Evolutionary conservation across 495 filamentous ascomycete species (phyloP), one percentile per base, ranked within the genome.

Genomic region (Podospora comata): DNA sequence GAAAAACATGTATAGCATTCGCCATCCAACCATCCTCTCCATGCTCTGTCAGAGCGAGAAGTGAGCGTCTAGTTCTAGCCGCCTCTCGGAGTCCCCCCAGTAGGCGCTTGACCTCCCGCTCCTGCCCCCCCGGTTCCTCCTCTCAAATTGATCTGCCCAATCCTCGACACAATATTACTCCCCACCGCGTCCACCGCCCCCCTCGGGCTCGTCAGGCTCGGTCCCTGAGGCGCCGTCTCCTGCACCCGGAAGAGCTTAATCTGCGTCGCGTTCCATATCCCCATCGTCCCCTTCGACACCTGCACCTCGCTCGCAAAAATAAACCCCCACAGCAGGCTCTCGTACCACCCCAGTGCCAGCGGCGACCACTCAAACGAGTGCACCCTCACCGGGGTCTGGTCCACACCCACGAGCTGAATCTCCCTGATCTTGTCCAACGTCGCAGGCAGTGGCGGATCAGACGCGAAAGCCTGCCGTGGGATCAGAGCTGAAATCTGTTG

Each of bases 311-410:
- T 88, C 32, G 89, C 86, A 79, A 97, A 99, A 70, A 97, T 88
- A 78, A 97, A 93, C n/a, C 92, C 88, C 95, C 95, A 99, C 6
- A 99, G 86, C 20, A 98, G 79, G 0, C 90, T 93, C 76, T 97
- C 92, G 73, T 99, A 99, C 95, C 95, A 99, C 60, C 96, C 95
- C 53, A 99, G 85, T 0, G 92, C 91, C 13, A 97, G 82, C 0
- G 92, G 89, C 2, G 94, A 94, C 95, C 95, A 99, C 79, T 96
- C 92, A 77, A 99, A 99, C 63, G 91, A 89, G 73, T 97, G 95
- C 1, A 93, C 89, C 44, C 91, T 87, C 60, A 90, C 81, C 0
- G 91, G 85, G 2, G 89, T 88, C 11, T 91, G 88, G 27, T 97
- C 94, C 65, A 97, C 88, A 39, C 84, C 87, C 11, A 82, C 72